Base-by-base conservation (phyloP, 1,284 basidiomycete genomes). In the Ganoderma leucocontextum region DNA sequence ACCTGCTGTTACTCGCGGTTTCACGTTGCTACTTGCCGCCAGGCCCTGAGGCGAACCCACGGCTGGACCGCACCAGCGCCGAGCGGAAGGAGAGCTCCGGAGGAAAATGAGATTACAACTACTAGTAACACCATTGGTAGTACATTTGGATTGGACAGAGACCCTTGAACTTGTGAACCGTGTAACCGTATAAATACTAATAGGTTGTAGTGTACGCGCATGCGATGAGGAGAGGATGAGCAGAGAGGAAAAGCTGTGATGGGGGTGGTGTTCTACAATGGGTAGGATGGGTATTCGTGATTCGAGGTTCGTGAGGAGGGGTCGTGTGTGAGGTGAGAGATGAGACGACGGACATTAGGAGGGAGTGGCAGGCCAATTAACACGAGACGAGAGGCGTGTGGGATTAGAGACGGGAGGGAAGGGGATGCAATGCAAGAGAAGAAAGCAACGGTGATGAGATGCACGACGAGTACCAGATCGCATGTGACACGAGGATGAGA, bases 241-340 rank as follows among this genome's bases (percentile, higher is more conserved):
- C 29, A 29, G 29, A 53, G 38, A 44, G 44, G 25, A 49, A 38
- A 35, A 39, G 38, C 47, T 47, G 60, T 69, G 47, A 39, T 13
- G 47, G 35, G 41, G 62, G 58, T 62, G 62, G 59, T 65, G 62
- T 69, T 69, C 68, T 69, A 69, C 68, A 69, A 33, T 65, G 60
- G 42, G 61, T 52, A 63, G n/a, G 49, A 25, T 25, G 47, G 47
- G 47, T 49, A 49, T 49, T 25, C 29, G 29, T 29, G 29, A 49
- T 25, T 49, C 47, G 25, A 22, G 22, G 22, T 49, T 49, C 47
- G 47, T 49, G 47, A 49, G 42, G n/a, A 36, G 25, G 15, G 44
- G 29, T 42, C 25, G 19, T 57, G 52, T 12, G 35, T 62, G 60
- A 47, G 49, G 60, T 36, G 58, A 42, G 38, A 64, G 38, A 62